Base-by-base conservation (phyloP, 352 stramenopile genomes). In the Poterioochromonas sp. region DNA sequence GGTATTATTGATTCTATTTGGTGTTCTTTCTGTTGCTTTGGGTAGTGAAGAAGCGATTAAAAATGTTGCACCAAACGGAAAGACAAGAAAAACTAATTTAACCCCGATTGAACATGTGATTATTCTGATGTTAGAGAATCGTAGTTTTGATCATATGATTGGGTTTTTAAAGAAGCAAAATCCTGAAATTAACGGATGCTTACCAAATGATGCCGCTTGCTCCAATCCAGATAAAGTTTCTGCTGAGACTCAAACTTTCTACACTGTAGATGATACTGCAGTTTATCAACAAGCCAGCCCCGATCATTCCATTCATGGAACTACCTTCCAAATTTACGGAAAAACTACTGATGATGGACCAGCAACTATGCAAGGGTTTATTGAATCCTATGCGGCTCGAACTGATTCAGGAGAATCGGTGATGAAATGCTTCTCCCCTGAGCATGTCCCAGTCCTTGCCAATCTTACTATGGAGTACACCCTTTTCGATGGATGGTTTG, bases 61-160 rank as follows among this genome's bases (percentile, higher is more conserved):
- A n/a, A n/a, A n/a, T n/a, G n/a, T n/a, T n/a, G n/a, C n/a, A n/a
- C n/a, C 47, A 15, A 26, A 58, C 47, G 47, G 15, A 26, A 58
- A 58, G 15, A 58, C 26, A 15, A 58, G 47, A 15, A 58, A 26
- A 26, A 58, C 15, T 15, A 26, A 26, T 26, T 26, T 58, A 15
- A 68, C 58, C 29, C 12, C 58, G n/a, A 83, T 83, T 53, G 44
- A 83, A 20, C 76, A 83, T 51, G 47, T 83, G 32, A 58, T 83
- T 8, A 79, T 83, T 32, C 68, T 83, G 8, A 83, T 83, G 62
- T 29, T 84, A 29, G 80, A 83, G 73, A 83, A 83, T 44, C 47
- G 70, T 20, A 39, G 63, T 1, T 81, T 81, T 34, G 80, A 83
- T 37, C 79, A 83, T 62, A 51, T 68, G 32, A 29, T 83, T 5